Base-by-base conservation (phyloP, 2,329 filamentous ascomycete species). In the Diplodia sapinea region DNA sequence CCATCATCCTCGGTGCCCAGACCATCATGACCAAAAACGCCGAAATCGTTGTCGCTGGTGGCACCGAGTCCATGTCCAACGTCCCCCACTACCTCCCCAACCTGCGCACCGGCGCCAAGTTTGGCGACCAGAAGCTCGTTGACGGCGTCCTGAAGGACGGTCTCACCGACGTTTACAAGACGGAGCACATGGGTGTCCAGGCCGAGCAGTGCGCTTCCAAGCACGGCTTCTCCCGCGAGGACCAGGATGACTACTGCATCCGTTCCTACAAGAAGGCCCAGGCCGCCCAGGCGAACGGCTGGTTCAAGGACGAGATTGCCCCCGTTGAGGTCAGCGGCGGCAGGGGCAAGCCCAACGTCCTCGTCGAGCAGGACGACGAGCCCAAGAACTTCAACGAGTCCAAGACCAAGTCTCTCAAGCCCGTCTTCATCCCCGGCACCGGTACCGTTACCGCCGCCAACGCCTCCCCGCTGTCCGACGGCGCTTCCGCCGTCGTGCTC, bases 61-160 rank as follows among this genome's bases (percentile, higher is more conserved):
- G 95, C 74, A 89, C 94, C 73, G 95, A 99, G 85, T 97, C 93
- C 85, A 99, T 99, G 95, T 97, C 94, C 78, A 98, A 98, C 84
- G 86, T 91, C 66, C 95, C 95, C 63, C 94, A 99, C 85, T 99
- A 99, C 85, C 90, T 97, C 65, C 91, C 93, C 71, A 91, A 85
- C 80, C 85, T 97, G 74, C 91, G 95, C 79, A 90, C 82, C 72
- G 95, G 95, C 73, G 89, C 91, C 80, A 98, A 98, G 84, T 99
- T 96, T 81, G 95, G 95, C 75, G 88, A 98, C 82, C 91, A 94
- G 83, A 88, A 85, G 65, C 85, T 99, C 72, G 86, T 97, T 65
- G 95, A 99, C 77, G 94, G 93, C 73, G 89, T 99, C 72, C 87
- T 97, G 76, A 94, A 94, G 85, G 95, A 99, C 77, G 95, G 95